phyloP scores from a whole-genome alignment of 1,284 basidiomycete species.

The Rhodotorula sp. region DNA sequence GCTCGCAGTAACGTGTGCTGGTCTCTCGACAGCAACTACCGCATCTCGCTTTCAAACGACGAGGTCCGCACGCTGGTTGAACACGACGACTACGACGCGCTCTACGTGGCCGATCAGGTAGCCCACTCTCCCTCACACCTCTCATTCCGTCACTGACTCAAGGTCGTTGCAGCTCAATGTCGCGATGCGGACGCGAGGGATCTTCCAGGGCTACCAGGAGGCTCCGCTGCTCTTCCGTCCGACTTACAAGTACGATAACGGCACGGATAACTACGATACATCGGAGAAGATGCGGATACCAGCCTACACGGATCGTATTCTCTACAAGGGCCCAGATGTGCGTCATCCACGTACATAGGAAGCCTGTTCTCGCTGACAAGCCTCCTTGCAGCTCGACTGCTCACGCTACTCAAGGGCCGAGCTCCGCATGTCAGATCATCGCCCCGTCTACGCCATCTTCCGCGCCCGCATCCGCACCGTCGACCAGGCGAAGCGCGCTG shows the following conservation, averaged over 20 bases:
- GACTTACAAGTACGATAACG: constrained; percentile 59
- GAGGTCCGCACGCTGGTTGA: constrained; percentile 66
- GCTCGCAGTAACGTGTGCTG: constrained; percentile 74
- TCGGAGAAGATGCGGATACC: constrained; percentile 96
- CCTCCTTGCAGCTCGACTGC: constrained; percentile 43
- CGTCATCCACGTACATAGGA: constrained; percentile 47
- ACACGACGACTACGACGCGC: constrained; percentile 64
- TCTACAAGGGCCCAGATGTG: constrained; percentile 71
- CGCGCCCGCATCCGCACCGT: constrained; percentile 71
- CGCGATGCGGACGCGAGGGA: constrained; percentile 57
- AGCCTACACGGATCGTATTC: constrained; percentile 95
- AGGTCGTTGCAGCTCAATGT: constrained; percentile 6
- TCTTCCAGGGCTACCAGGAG: constrained; percentile 82
- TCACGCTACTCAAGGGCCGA: constrained; percentile 62
- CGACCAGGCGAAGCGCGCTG: constrained; percentile 69
- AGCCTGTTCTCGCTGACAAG: constrained; percentile 1
- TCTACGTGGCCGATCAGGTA: constrained; percentile 83
- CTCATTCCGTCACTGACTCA: not conserved
- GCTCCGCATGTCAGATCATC: constrained; percentile 85
- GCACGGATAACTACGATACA: constrained; percentile 81
- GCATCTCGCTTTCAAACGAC: constrained; percentile 81
- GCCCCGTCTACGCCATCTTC: constrained; percentile 87
- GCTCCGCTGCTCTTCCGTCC: constrained; percentile 83
- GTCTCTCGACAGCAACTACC: constrained; percentile 93
- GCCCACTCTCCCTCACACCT: constrained; percentile 19